phyloP scores from a whole-genome alignment of 176 grass and related monocot species.

The Carex scoparia region DNA sequence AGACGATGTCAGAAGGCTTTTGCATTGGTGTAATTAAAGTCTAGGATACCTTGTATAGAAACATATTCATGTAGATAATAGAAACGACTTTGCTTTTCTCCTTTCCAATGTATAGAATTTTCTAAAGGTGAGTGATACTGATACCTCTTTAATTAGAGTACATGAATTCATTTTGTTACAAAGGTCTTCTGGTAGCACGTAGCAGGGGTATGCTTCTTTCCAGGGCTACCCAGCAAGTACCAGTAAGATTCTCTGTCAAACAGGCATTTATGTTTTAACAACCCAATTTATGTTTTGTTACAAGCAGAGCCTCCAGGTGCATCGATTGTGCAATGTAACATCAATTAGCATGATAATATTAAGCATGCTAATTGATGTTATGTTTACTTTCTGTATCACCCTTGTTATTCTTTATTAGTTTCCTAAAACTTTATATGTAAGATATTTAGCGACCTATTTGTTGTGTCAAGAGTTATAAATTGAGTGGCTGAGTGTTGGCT shows the following conservation, averaged over 20 bases:
- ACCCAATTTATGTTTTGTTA: background rate
- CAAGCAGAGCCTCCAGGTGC: background rate
- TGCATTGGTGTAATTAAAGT: background rate
- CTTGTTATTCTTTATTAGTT: background rate
- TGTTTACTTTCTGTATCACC: background rate
- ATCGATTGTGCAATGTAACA: background rate
- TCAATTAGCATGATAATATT: background rate
- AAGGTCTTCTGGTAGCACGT: background rate
- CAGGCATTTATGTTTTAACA: background rate
- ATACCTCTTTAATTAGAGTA: background rate
- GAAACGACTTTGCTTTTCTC: background rate
- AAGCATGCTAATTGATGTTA: background rate
- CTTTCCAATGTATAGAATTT: background rate
- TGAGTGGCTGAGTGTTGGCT: background rate
- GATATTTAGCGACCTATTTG: background rate
- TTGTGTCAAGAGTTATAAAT: background rate
- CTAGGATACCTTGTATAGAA: conserved; percentile 1
- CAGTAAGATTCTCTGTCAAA: background rate
- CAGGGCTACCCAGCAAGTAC: background rate
- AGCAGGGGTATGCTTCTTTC: background rate
- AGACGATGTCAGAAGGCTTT: conserved; percentile 11
- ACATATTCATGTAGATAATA: background rate
- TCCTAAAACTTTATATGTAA: background rate
- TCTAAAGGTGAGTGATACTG: background rate
- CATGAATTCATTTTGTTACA: background rate